A percentile compares a stretch with the other conserved stretches of the same genome.
These are phyloP conservation scores for Blastobotrys terrestris DNA, from an alignment of 805 yeast genomes.

Conservation along the genomic window DNA sequence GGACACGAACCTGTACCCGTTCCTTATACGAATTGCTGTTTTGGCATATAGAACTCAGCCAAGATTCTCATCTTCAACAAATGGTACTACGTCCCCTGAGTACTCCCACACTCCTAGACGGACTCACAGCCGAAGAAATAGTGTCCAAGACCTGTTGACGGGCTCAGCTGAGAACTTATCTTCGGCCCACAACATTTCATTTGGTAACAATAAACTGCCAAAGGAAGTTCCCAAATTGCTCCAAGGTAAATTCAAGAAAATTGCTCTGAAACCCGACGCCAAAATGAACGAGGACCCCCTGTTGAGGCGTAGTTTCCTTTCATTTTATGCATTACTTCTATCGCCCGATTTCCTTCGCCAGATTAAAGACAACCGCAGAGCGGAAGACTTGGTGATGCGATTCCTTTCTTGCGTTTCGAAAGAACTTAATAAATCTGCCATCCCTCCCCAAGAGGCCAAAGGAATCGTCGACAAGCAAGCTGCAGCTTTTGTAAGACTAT, in stretches of 20 bases:
- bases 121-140: too few relatives aligned
- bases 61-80: conserved; percentile 37
- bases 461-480: conserved; percentile 23
- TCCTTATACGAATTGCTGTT: conserved; percentile 48
- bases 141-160: conserved; percentile 4
- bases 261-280: conserved; percentile 27
- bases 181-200: too few relatives aligned
- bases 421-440: conserved; percentile 24
- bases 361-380: conserved; percentile 30
- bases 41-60: conserved; percentile 61
- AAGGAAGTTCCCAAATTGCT: conserved; percentile 27
- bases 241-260: conserved; percentile 29
- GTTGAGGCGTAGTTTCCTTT: conserved; percentile 51
- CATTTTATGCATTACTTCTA: conserved; percentile 56
- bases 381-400: conserved; percentile 31
- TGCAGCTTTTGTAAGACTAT: conserved; percentile 27
- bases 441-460: conserved; percentile 35
- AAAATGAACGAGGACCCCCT: conserved; percentile 35
- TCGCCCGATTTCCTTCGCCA: conserved; percentile 39
- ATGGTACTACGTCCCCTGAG: too few relatives aligned
- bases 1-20: conserved; percentile 38
- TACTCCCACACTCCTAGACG: conserved; percentile 1
- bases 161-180: conserved; percentile 1
- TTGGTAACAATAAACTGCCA: conserved; percentile 24
- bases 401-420: conserved; percentile 29